Percentiles rank a stretch among this genome's conserved stretches.
Conservation (phyloP, 2,329 filamentous ascomycete species). For the Elsinoe perseae region DNA sequence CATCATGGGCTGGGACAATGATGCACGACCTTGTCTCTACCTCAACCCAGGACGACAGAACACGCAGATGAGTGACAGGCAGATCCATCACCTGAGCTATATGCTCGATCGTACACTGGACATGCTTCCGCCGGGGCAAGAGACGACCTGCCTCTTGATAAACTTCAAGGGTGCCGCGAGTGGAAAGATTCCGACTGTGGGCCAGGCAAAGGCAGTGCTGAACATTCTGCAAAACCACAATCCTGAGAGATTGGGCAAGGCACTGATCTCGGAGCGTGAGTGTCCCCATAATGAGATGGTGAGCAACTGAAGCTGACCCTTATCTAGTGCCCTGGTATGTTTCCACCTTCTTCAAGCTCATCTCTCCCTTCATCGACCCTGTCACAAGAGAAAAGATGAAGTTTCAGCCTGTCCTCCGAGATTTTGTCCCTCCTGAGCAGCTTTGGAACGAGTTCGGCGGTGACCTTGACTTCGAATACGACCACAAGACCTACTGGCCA, state of each 20-base stretch:
- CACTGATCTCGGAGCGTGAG: slow-evolving; percentile 80
- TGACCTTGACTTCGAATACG: slow-evolving; percentile 81
- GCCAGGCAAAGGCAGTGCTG: slow-evolving; percentile 73
- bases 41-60: slow-evolving; percentile 87
- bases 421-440: slow-evolving; percentile 74
- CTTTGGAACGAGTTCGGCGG: slow-evolving; percentile 74
- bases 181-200: slow-evolving; percentile 67
- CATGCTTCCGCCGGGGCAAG: slow-evolving; percentile 77
- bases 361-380: slow-evolving; percentile 94
- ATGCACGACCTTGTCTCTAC: slow-evolving; percentile 82
- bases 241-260: slow-evolving; percentile 80
- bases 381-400: slow-evolving; percentile 90
- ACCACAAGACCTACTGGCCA: slow-evolving; percentile 84
- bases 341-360: slow-evolving; percentile 89
- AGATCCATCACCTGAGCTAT: slow-evolving; percentile 89
- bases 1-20: slow-evolving; percentile 76
- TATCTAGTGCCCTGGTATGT: slow-evolving; percentile 77
- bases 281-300: no score
- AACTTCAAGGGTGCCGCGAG: slow-evolving; percentile 79
- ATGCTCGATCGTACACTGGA: slow-evolving; percentile 90
- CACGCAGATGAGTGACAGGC: slow-evolving; percentile 74
- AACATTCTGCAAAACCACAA: slow-evolving; percentile 93
- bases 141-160: slow-evolving; percentile 78
- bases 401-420: slow-evolving; percentile 85
- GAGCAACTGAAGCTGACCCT: no score